Percentiles rank a stretch among this genome's conserved stretches.
Evolutionary conservation across 192 early-diverging fungal genomes (phyloP).

Genomic region (Linnemannia zychae): DNA sequence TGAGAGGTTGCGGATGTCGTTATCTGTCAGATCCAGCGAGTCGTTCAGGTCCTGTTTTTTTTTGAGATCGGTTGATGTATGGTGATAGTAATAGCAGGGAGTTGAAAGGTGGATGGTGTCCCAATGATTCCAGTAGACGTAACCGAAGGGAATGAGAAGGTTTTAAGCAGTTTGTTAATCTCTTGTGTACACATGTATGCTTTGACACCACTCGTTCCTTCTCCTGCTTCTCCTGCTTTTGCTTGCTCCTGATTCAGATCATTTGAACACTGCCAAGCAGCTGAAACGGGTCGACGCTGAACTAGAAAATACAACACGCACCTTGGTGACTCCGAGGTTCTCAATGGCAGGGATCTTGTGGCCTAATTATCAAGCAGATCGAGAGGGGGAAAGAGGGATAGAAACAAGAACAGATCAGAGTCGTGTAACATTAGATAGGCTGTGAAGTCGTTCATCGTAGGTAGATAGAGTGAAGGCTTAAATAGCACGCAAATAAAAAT

Average conservation of each 20-base stretch:
- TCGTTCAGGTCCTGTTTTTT: conserved; percentile 86
- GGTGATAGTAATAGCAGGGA: not conserved
- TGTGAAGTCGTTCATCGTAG: not conserved
- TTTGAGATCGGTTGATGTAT: not conserved
- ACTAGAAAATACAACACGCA: conserved; percentile 30
- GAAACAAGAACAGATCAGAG: conserved; percentile 8
- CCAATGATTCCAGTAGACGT: not conserved
- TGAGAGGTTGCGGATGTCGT: conserved; percentile 86
- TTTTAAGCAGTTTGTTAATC: not conserved
- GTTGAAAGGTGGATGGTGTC: not conserved
- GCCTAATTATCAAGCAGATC: conserved; percentile 59
- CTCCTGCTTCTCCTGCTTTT: not conserved
- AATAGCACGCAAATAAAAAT: not conserved
- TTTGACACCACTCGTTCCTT: not conserved
- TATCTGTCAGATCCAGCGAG: conserved; percentile 93
- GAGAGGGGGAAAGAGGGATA: conserved; percentile 1
- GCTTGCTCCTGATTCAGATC: not conserved
- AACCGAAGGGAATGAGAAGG: not conserved
- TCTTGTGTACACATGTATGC: not conserved
- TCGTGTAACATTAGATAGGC: not conserved
- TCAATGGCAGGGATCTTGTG: conserved; percentile 93
- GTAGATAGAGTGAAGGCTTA: not conserved
- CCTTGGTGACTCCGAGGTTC: conserved; percentile 95
- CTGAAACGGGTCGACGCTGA: not conserved
- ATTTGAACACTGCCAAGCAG: not conserved